Base-by-base conservation (phyloP, 1,284 basidiomycete genomes). In the Melampsora abietis-canadensis region DNA sequence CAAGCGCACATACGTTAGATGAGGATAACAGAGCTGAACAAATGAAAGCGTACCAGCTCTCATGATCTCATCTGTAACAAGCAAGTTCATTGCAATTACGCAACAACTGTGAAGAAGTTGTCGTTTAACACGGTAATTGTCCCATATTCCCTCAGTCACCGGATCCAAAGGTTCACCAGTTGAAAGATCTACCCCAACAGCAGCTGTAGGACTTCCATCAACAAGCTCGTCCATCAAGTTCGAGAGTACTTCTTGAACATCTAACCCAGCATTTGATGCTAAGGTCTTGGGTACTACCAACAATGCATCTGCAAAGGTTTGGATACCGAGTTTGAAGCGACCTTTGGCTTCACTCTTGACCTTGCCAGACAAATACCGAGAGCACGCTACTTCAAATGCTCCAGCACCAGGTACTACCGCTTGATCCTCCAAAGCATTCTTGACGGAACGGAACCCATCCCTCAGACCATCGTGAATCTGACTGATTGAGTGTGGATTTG, bases 81-180 rank as follows among this genome's bases (percentile, higher is more conserved):
- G 84, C 76, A 98, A 85, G 83, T 98, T 98, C 78, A 96, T 89
- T 24, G 94, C 95, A 80, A 99, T 98, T 77, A 98, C 96, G 77
- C 95, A 94, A 83, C 93, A 95, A 79, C 27, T 77, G 82, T 98
- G 95, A 75, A 99, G 84, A 93, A 98, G 96, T 81, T 98, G 96
- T 77, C 95, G 86, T 85, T 98, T 98, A 77, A 98, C 96, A 76
- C 96, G 86, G 83, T 97, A 98, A 84, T 98, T 98, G 83, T 99
- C 96, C 94, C 95, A 98, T 21, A 99, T 89, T 51, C 96, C 96
- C 81, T 93, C 90, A 4, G 92, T 89, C 17, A 92, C 90, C 6
- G 96, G 95, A 81, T 99, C 95, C 81, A 96, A 92, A 3, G 95
- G 94, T 82, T 98, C 94, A 75, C 96, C 96, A 37, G 92, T 92